phyloP scores from a whole-genome alignment of 257 asterid species.

The Fraxinus pennsylvanica region DNA sequence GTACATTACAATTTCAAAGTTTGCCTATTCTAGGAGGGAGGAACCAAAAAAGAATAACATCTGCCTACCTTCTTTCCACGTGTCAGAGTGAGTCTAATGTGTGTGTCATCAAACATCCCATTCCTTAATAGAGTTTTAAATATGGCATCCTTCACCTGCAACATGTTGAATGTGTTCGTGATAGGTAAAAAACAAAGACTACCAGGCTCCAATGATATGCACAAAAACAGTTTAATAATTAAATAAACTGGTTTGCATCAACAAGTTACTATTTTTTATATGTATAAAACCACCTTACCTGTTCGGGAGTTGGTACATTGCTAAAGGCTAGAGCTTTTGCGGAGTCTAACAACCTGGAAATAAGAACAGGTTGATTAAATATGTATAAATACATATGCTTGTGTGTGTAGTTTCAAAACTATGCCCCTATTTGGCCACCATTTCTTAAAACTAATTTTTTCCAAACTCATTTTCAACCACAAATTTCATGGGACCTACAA shows the following conservation, averaged over 20 bases:
- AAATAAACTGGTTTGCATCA: conserved; percentile 4
- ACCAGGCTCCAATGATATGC: background rate
- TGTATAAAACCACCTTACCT: conserved; percentile 40
- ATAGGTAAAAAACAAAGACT: conserved; percentile 3
- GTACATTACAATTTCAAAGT: conserved; percentile 2
- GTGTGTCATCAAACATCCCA: conserved; percentile 80
- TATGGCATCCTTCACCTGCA: conserved; percentile 91
- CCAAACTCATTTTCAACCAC: too few species aligned
- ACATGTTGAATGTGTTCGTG: conserved; percentile 16
- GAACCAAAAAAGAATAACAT: conserved; percentile 2
- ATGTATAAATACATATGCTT: background rate
- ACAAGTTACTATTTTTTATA: conserved; percentile 14
- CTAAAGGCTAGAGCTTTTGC: conserved; percentile 85
- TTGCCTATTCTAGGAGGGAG: background rate
- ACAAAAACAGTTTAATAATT: background rate
- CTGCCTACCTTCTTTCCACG: conserved; percentile 84
- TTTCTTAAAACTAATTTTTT: too few species aligned
- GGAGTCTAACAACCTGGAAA: conserved; percentile 78
- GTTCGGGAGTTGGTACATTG: conserved; percentile 64
- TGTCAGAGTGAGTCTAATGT: conserved; percentile 82
- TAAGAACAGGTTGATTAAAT: conserved; percentile 12
- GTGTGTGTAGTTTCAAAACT: too few species aligned
- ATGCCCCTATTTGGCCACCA: too few species aligned
- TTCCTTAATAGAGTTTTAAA: conserved; percentile 78
- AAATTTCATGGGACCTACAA: too few species aligned